These are phyloP conservation scores for Sanghuangporus weigelae DNA, from an alignment of 1,284 basidiomycete species.

Conservation along the genomic window DNA sequence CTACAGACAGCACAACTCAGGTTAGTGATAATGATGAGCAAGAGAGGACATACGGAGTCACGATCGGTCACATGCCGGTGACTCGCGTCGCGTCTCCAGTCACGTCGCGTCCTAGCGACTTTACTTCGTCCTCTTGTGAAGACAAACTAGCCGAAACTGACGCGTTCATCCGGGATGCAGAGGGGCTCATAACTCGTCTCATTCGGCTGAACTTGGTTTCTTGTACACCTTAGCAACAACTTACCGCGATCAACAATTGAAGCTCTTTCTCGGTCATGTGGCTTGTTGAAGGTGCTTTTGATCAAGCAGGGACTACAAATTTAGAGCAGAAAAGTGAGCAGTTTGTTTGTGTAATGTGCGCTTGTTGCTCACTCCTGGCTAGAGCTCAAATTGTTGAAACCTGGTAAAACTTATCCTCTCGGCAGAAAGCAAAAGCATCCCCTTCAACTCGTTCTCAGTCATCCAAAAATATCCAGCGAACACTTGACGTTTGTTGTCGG, in stretches of 20 bases:
- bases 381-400: conserved; percentile 62
- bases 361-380: background rate
- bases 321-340: conserved; percentile 35
- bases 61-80: background rate
- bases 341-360: background rate
- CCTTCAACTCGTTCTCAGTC: conserved; percentile 42
- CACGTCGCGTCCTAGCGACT: background rate
- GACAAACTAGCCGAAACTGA: too few relatives aligned
- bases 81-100: background rate
- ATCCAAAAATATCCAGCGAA: conserved; percentile 55
- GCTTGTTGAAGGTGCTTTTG: conserved; percentile 48
- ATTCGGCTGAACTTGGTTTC: too few relatives aligned
- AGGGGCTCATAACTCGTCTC: too few relatives aligned
- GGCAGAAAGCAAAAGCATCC: conserved; percentile 46
- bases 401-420: conserved; percentile 43
- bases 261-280: conserved; percentile 36
- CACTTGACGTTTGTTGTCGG: conserved; percentile 54
- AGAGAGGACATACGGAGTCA: background rate
- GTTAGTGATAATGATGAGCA: background rate
- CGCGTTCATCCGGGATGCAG: too few relatives aligned
- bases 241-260: background rate
- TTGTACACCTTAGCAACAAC: too few relatives aligned
- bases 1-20: background rate
- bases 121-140: too few relatives aligned
- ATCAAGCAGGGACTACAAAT: conserved; percentile 33